A percentile compares a stretch with the other conserved stretches of the same genome.
Evolutionary conservation across 441 rosid species (phyloP).

Genomic region (Pelargonium cotyledonis): DNA sequence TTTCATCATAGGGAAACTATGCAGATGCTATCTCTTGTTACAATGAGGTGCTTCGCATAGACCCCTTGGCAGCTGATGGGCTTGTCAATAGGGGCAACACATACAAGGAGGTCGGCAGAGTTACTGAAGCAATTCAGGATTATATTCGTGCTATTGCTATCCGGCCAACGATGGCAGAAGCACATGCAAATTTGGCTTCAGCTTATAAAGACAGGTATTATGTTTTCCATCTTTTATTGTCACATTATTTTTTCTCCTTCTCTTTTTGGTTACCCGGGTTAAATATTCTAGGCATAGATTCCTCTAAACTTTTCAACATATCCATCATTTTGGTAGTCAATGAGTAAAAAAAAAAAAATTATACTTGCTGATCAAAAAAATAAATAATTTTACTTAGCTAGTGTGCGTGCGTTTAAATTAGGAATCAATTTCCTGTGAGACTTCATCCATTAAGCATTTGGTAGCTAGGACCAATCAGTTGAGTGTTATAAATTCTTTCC

Average conservation of each 20-base stretch:
- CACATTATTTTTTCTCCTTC: neutral
- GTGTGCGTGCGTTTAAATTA: neutral
- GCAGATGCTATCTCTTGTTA: slow-evolving; percentile 97
- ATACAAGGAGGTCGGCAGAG: slow-evolving; percentile 93
- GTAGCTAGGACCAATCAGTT: too few relatives aligned
- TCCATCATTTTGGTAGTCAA: neutral
- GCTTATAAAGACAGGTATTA: slow-evolving; percentile 95
- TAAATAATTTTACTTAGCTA: neutral
- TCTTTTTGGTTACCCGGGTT: neutral
- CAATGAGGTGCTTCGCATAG: slow-evolving; percentile 94
- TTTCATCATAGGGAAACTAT: slow-evolving; percentile 65
- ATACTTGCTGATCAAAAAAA: neutral
- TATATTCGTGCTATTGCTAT: slow-evolving; percentile 72
- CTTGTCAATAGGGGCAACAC: slow-evolving; percentile 98
- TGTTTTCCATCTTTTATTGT: neutral
- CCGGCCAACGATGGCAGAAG: slow-evolving; percentile 96
- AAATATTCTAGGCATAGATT: neutral
- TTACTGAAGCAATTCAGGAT: slow-evolving; percentile 93
- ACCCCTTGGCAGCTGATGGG: slow-evolving; percentile 97
- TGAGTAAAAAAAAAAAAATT: neutral
- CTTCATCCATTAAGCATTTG: neutral
- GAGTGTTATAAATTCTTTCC: too few relatives aligned
- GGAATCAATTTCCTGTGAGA: neutral
- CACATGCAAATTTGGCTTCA: slow-evolving; percentile 98
- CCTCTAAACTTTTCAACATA: neutral